Conservation (phyloP, 2,329 filamentous ascomycete species). For the Neofusicoccum parvum region DNA sequence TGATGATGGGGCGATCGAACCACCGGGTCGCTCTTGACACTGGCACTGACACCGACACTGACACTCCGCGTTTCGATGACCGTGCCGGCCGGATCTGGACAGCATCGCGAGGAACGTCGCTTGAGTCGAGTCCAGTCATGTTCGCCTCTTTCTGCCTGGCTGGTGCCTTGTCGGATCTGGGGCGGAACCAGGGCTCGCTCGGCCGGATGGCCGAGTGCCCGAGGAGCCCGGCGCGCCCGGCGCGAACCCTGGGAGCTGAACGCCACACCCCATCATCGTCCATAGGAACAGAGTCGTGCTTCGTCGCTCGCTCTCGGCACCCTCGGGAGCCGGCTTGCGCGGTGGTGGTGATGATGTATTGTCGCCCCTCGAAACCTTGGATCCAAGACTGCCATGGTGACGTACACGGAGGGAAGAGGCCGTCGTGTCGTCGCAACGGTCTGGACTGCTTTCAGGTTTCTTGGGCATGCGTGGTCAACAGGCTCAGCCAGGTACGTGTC, state of each 20-base stretch:
- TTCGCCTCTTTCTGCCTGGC: neutral
- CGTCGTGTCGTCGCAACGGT: no score
- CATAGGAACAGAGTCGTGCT: no score
- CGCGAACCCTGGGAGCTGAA: neutral
- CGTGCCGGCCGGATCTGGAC: no score
- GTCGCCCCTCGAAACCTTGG: neutral
- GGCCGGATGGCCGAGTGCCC: neutral
- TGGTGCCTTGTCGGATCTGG: neutral
- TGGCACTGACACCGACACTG: no score
- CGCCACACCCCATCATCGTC: neutral
- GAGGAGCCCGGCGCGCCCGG: neutral
- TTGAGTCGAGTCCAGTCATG: neutral
- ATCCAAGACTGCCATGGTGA: neutral
- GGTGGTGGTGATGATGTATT: neutral
- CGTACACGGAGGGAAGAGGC: neutral
- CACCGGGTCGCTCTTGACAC: no score
- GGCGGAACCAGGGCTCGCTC: neutral
- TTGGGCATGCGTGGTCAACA: no score
- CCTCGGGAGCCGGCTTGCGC: neutral
- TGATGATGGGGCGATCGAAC: no score
- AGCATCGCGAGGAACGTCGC: neutral
- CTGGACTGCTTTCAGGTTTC: no score
- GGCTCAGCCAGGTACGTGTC: no score
- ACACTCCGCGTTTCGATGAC: no score
- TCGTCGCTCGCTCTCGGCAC: neutral